Evolutionary conservation across 345 rosid genomes (phyloP).

Genomic region (Heritiera fomes): DNA sequence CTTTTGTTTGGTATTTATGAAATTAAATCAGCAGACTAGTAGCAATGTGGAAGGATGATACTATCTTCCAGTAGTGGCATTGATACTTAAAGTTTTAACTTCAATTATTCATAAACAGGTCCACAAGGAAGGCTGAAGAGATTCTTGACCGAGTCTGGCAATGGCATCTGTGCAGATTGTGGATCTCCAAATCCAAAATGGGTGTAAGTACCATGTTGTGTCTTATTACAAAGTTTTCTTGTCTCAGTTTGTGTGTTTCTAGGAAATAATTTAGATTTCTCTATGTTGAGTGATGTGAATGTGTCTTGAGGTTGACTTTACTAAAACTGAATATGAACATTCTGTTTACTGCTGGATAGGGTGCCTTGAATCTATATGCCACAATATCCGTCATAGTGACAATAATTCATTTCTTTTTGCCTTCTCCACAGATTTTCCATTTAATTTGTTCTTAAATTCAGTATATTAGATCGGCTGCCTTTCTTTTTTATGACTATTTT

Average conservation of each 20-base stretch:
- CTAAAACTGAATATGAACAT: too few species aligned
- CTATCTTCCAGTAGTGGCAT: background rate
- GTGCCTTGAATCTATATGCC: background rate
- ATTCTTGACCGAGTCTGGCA: slow-evolving; percentile 51
- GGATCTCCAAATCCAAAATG: slow-evolving; percentile 93
- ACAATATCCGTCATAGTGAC: background rate
- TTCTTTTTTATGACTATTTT: slow-evolving; percentile 18
- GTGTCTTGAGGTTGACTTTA: background rate
- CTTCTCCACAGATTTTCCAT: background rate
- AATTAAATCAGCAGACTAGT: too few species aligned
- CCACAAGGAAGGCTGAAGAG: slow-evolving; percentile 47
- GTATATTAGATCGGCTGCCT: slow-evolving; percentile 11
- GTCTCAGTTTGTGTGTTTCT: background rate
- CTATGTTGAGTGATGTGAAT: background rate
- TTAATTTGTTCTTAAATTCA: slow-evolving; percentile 9
- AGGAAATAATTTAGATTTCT: background rate
- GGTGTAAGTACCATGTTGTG: slow-evolving; percentile 61
- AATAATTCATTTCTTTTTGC: background rate
- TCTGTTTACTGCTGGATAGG: too few species aligned
- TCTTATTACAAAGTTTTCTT: background rate
- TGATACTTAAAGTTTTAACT: background rate
- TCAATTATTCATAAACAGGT: slow-evolving; percentile 30
- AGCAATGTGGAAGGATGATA: background rate
- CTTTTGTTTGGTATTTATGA: too few species aligned
- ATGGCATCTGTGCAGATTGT: slow-evolving; percentile 83